Conservation (phyloP, 1,139 yeast species). For the Sporopachydermia cereana region DNA sequence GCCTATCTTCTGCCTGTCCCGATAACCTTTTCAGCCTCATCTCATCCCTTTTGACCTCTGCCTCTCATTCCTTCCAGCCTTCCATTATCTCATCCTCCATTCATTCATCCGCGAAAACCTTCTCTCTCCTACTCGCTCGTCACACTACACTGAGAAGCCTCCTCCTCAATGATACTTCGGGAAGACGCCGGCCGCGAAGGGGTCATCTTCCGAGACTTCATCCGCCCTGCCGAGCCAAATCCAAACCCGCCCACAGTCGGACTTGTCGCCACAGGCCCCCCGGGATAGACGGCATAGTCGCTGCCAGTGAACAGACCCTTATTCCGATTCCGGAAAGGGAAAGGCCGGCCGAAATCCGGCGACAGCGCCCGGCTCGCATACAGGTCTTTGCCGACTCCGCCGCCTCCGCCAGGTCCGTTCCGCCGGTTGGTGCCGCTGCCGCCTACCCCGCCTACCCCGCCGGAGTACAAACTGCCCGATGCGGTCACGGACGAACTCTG, state of each 20-base stretch:
- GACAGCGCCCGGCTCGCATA: neutral
- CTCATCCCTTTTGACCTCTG: too few relatives aligned
- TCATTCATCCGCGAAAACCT: too few relatives aligned
- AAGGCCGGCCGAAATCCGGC: neutral
- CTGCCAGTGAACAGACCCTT: neutral
- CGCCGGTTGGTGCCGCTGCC: neutral
- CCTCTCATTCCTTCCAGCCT: too few relatives aligned
- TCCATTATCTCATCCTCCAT: too few relatives aligned
- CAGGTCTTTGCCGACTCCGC: neutral
- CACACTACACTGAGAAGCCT: neutral
- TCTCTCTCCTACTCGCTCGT: constrained; percentile 3
- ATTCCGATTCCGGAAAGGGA: neutral
- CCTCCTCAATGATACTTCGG: constrained; percentile 3
- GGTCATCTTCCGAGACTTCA: neutral
- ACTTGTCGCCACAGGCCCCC: neutral
- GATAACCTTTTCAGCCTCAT: too few relatives aligned
- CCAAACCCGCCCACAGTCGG: too few relatives aligned
- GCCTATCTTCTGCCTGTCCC: too few relatives aligned
- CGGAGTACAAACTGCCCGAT: neutral
- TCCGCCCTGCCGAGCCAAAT: too few relatives aligned
- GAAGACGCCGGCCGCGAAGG: neutral
- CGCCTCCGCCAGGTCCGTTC: neutral
- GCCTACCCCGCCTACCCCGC: neutral
- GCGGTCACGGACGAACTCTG: neutral
- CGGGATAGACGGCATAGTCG: neutral